phyloP scores from a whole-genome alignment of 441 rosid genomes.

The Populus hybrid region DNA sequence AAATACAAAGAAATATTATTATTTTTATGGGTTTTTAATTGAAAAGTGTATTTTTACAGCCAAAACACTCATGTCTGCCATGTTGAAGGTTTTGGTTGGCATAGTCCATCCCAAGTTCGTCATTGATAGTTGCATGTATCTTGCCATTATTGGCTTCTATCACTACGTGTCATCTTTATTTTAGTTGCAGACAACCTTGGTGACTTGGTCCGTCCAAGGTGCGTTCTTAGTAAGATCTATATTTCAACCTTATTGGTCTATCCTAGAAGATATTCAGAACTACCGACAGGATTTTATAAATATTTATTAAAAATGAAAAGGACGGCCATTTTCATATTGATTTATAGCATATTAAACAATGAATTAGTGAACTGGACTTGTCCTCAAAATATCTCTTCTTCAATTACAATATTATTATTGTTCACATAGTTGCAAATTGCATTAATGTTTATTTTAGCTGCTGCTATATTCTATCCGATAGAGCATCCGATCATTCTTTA shows the following conservation, averaged over 20 bases:
- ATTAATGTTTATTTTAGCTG: neutral
- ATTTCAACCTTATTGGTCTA: neutral
- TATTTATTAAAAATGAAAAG: neutral
- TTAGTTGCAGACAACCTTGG: too few relatives aligned
- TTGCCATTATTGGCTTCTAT: too few relatives aligned
- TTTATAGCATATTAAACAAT: neutral
- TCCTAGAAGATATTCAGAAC: neutral
- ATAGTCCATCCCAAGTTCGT: neutral
- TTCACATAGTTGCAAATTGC: neutral
- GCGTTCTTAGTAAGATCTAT: neutral
- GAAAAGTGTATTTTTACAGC: too few relatives aligned
- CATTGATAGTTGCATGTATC: too few relatives aligned
- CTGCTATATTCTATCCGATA: neutral
- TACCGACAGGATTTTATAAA: neutral
- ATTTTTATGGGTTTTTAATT: too few relatives aligned
- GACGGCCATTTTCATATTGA: neutral
- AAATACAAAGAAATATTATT: too few relatives aligned
- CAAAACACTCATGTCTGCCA: neutral
- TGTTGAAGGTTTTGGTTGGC: neutral
- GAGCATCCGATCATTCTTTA: too few relatives aligned
- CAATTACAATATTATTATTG: too few relatives aligned
- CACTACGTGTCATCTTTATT: too few relatives aligned
- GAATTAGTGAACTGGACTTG: neutral
- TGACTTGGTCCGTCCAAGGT: neutral
- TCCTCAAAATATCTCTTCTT: neutral